A percentile compares a stretch with the other conserved stretches of the same genome.
Evolutionary conservation across 2,329 filamentous ascomycete species (phyloP).

Genomic region (Didymella pinodella): DNA sequence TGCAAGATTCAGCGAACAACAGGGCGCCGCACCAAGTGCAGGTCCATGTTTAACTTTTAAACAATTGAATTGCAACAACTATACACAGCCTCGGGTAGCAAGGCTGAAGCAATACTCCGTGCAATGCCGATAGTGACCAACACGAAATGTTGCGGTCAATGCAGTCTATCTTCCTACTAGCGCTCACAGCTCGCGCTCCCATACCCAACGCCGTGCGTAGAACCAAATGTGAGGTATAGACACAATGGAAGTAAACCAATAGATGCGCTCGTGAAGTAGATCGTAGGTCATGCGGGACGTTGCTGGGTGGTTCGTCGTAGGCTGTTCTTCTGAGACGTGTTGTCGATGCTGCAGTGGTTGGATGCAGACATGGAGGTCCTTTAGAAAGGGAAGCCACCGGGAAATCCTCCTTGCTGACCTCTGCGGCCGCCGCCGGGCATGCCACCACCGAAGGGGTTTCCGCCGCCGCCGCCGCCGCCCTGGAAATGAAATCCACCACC

Average conservation of each 20-base stretch:
- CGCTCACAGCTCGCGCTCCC: slow-evolving; percentile 34
- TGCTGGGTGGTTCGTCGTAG: slow-evolving; percentile 4
- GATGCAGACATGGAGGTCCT: neutral
- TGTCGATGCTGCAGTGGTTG: neutral
- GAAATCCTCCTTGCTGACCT: slow-evolving; percentile 24
- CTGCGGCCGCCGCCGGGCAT: slow-evolving; percentile 46
- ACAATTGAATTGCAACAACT: slow-evolving; percentile 9
- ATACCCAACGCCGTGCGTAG: slow-evolving; percentile 38
- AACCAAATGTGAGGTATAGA: slow-evolving; percentile 32
- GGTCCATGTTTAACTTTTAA: slow-evolving; percentile 1
- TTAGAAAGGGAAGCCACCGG: slow-evolving; percentile 42
- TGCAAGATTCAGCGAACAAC: neutral
- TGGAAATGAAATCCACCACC: slow-evolving; percentile 60
- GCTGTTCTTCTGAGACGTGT: neutral
- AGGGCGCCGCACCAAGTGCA: neutral
- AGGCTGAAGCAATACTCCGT: slow-evolving; percentile 26
- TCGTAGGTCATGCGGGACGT: slow-evolving; percentile 17
- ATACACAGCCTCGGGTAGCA: slow-evolving; percentile 14
- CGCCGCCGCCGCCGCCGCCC: slow-evolving; percentile 44
- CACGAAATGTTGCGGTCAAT: slow-evolving; percentile 23
- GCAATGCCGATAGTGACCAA: slow-evolving; percentile 31
- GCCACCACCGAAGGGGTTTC: slow-evolving; percentile 45
- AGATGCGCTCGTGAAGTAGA: slow-evolving; percentile 22
- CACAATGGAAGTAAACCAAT: slow-evolving; percentile 28
- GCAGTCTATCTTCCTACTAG: slow-evolving; percentile 27